Evolutionary conservation across 176 grass and related monocot species (phyloP), one percentile per base, ranked within the genome.

Genomic region (Poa pratensis): DNA sequence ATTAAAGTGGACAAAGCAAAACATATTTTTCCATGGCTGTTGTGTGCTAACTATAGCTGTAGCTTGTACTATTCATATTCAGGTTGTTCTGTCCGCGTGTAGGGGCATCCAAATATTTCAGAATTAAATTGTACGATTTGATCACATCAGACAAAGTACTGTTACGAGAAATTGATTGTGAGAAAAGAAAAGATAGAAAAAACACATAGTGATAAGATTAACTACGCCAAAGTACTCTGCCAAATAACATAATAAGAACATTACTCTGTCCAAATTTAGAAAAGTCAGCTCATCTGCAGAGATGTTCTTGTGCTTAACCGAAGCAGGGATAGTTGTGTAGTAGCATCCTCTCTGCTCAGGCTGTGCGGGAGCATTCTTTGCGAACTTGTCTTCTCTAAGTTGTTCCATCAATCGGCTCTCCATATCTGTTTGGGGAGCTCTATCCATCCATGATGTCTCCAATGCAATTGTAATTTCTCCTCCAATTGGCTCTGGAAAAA

Each of bases 191-290:
- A 26, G 42, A 66, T 49, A 28, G 15, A 19, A 66, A 35, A 68
- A 9, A 28, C 43, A 3, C 9, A 30, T 52, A 28, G 4, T 40
- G 1, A 77, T 53, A 77, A 37, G 1, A 77, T 20, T 76, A 16
- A 19, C n/a, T 15, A 35, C 15, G 9, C n/a, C 42, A 51, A 50
- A 71, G 48, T 22, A 27, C 43, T 11, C 7, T n/a, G 24, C n/a
- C 58, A 66, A 39, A 37, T 54, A 49, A 27, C 18, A 79, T 60
- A 39, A 32, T 82, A 34, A 43, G 69, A 87, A 42, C 30, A 88
- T 94, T 91, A 97, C 95, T 87, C 94, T 98, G 74, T 98, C 95
- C 85, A 95, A 79, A 89, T 98, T 98, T 19, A 98, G 64, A 7
- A 89, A 81, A 37, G 91, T 98, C 52, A 98, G 89, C 81, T 98